Conservation (phyloP, 176 grass and related monocot species). For the Chrysopogon serrulatus region DNA sequence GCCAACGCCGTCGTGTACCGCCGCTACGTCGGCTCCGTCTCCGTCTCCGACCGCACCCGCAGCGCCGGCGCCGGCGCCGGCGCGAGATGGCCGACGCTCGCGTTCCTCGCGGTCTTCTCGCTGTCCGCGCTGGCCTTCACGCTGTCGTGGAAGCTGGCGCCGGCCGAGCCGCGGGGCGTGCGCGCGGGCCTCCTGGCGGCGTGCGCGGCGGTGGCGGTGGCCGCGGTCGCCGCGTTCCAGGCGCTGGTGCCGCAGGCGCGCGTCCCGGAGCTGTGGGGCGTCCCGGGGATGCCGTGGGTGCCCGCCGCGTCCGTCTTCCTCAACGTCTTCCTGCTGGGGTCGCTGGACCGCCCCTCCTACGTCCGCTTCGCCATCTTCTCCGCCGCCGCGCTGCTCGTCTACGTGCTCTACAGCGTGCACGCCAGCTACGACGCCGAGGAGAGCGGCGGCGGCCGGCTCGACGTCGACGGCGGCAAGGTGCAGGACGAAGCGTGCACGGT, state of each 20-base stretch:
- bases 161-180: not conserved
- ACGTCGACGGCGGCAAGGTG: conserved; percentile 23
- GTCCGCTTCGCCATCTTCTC: conserved; percentile 73
- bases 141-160: conserved; percentile 55
- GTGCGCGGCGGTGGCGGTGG: conserved; percentile 38
- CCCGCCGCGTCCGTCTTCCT: conserved; percentile 84
- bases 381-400: conserved; percentile 45
- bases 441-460: conserved; percentile 35
- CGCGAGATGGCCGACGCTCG: conserved; percentile 36
- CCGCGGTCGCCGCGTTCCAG: conserved; percentile 48
- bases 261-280: conserved; percentile 69
- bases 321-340: conserved; percentile 89
- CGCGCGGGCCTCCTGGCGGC: conserved; percentile 34
- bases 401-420: conserved; percentile 84
- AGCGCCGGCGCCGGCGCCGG: not conserved
- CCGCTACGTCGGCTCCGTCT: conserved; percentile 43
- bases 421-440: conserved; percentile 85
- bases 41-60: too few species aligned
- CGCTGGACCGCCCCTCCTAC: conserved; percentile 63
- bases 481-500: conserved; percentile 42
- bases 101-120: conserved; percentile 65
- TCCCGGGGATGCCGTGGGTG: conserved; percentile 89
- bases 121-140: conserved; percentile 60
- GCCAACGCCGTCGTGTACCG: conserved; percentile 87
- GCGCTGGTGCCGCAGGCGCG: conserved; percentile 64